Evolutionary conservation across 805 yeast genomes (phyloP), one percentile per base, ranked within the genome.

Genomic region (Hanseniaspora guilliermondii): DNA sequence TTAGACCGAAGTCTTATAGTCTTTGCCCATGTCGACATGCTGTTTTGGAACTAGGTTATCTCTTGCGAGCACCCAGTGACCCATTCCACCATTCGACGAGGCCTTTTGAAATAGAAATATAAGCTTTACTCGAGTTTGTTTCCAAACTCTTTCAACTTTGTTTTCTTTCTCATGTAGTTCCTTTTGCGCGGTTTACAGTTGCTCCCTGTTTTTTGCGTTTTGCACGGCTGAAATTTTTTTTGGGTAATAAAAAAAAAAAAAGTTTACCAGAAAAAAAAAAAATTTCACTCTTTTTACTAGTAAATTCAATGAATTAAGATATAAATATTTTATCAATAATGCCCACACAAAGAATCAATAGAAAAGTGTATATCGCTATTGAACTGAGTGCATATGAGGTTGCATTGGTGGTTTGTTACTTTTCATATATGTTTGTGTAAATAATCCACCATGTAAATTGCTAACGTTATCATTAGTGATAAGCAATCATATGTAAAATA

Each of bases 1-100:
- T n/a, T n/a, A n/a, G n/a, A n/a, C n/a, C n/a, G n/a, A n/a, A n/a
- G n/a, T n/a, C n/a, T n/a, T n/a, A n/a, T n/a, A n/a, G n/a, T n/a
- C n/a, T n/a, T n/a, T n/a, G n/a, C n/a, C n/a, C n/a, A n/a, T n/a
- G n/a, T n/a, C n/a, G n/a, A n/a, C n/a, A n/a, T n/a, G n/a, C n/a
- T n/a, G n/a, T n/a, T n/a, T n/a, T n/a, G n/a, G n/a, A n/a, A n/a
- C n/a, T n/a, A 56, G 48, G 60, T 58, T 56, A 33, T 59, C 60
- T 60, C 67, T 62, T 60, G 56, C 66, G 65, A 61, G 62, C 65
- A 61, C 65, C 62, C 57, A 62, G 63, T 56, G 59, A 64, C 66
- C 62, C 61, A 60, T 66, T 60, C 67, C 67, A 64, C 66, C 65
- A 61, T 53, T 56, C 58, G 63, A 60, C 66, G 61, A 60, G 67